Base-by-base conservation (phyloP, 1,139 yeast genomes). In the Barnettozyma hawaiiensis region DNA sequence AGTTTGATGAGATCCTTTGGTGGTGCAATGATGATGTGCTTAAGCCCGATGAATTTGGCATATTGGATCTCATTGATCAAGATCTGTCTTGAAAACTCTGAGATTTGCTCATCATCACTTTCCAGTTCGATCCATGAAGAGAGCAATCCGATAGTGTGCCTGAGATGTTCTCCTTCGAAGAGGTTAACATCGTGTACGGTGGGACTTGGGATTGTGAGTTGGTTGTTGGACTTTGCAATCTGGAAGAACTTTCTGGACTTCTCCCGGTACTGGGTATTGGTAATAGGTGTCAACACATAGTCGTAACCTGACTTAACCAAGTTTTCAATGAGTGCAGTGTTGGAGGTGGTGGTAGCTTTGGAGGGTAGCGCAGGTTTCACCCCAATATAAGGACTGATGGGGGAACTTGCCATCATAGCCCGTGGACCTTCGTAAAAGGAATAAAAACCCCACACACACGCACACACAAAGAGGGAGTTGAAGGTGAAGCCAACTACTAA, bases 71-170 rank as follows among this genome's bases (percentile, higher is more conserved):
- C 87, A 50, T 77, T 75, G 31, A 61, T 47, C 21, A 79, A 45
- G 0, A 79, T 82, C 50, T 78, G 79, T 27, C 62, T 61, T 3
- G 81, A 74, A 43, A 78, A 63, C 47, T 70, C 73, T 27, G 80
- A 73, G 10, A 75, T 65, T 4, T 65, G 50, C 0, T 62, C 59
- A 54, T 76, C 75, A 19, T 63, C 62, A 24, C 78, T 70, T 48
- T 79, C 85, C 28, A 79, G 61, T 52, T 80, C 85, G 11, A 78
- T 66, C 85, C 85, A 80, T 2, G 83, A 76, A 0, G 85, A 73
- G 1, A 79, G 60, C 28, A 79, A 53, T 0, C 83, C 85, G 32
- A 75, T 65, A 0, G 73, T 66, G 41, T 63, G 61, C 3, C 57
- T 46, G 4, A 69, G 57, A 48, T 71, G 72, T 1, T 60, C 47